Evolutionary conservation across 164 flowering plant genomes (phyloP), one percentile per base, ranked within the genome.

Genomic region (Magnolia officinalis): DNA sequence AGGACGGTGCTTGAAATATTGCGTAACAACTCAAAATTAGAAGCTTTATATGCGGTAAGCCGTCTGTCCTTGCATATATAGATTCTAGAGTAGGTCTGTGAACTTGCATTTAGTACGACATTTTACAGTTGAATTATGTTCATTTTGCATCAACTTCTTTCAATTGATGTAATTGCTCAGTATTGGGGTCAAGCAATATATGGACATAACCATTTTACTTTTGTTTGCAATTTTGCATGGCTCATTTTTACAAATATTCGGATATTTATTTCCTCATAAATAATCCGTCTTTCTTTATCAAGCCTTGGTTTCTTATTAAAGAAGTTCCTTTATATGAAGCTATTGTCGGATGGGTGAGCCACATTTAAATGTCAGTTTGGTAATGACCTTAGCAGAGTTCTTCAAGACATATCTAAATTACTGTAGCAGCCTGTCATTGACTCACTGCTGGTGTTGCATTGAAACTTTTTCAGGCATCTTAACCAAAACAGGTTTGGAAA

Each of bases 1-100:
- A 85, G 99, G 84, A 93, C 97, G 2, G 99, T 96, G 63, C 88
- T 96, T 67, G 99, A 93, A 65, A 92, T 96, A 29, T 75, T 96
- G 24, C 85, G 96, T 8, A 96, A 96, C 87, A 96, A 96, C 83
- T 96, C 99, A 31, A 93, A 92, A 78, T 76, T 96, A 80, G 98
- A 92, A 84, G 89, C 91, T 6, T 87, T 96, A 1, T 96, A 94
- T 87, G 99, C 99, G 83, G 98, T 93, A 83, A 82, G 75, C 49
- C n/a, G 13, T 55, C 13, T 16, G 0, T 10, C 61, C 18, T 11
- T 55, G 61, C 61, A 55, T 16, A 7, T 10, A 9, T 55, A 0
- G 45, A 37, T 37, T 37, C 45, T 37, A 37, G 45, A 37, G 45
- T 37, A 37, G 45, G 45, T 37, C 4, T 37, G 45, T 37, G 45